Evolutionary conservation across 495 filamentous ascomycete species (phyloP).

Genomic region (Penicillium waksmanii): DNA sequence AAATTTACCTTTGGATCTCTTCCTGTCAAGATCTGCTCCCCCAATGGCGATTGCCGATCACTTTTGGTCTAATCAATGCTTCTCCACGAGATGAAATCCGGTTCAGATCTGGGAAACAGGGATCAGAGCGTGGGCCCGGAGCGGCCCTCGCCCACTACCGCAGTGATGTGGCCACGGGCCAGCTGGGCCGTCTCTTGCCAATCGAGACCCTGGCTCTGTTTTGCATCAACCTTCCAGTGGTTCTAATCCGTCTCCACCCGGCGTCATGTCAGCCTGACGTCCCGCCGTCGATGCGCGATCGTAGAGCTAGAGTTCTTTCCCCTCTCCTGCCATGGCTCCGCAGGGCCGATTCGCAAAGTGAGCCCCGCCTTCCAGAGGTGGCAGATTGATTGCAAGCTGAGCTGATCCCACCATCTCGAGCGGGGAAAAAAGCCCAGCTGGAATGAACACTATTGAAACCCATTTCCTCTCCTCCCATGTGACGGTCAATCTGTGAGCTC

Average conservation of each 20-base stretch:
- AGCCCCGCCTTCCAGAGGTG: not conserved
- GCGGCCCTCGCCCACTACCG: not conserved
- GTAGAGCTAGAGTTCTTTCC: not conserved
- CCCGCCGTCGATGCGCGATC: not conserved
- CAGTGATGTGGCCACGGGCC: slow-evolving; percentile 16
- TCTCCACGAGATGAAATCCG: slow-evolving; percentile 12
- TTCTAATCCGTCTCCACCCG: slow-evolving; percentile 12
- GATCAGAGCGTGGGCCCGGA: slow-evolving; percentile 1
- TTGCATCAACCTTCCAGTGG: not conserved
- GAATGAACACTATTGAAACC: slow-evolving; percentile 1
- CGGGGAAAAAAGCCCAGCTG: not conserved
- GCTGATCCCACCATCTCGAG: not conserved
- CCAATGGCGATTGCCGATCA: slow-evolving; percentile 6
- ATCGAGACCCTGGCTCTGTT: slow-evolving; percentile 5
- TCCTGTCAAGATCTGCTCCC: not conserved
- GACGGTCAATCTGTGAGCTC: slow-evolving; percentile 2
- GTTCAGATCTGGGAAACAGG: slow-evolving; percentile 6
- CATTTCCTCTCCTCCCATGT: slow-evolving; percentile 10
- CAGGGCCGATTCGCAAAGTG: not conserved
- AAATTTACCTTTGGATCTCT: not conserved
- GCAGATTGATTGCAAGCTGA: not conserved
- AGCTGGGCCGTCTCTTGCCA: slow-evolving; percentile 1
- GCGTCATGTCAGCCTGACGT: slow-evolving; percentile 19
- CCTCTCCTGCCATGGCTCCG: not conserved
- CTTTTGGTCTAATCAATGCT: not conserved